Base-by-base conservation (phyloP, 768 basidiomycete species). In the Zangia roseola region DNA sequence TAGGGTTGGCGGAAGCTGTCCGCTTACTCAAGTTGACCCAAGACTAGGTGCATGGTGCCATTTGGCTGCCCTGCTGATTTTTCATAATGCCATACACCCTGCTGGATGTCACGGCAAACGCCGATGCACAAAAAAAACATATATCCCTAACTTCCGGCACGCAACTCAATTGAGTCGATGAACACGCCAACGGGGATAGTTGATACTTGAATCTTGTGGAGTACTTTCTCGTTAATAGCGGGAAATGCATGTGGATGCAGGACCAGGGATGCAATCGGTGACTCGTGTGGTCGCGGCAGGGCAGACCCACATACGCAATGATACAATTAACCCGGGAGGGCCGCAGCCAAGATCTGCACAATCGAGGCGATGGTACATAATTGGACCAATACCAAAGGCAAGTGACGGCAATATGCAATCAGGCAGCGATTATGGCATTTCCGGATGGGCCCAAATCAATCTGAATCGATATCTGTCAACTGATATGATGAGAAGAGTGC, bases 401-500 rank as follows among this genome's bases (percentile, higher is more conserved):
- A 42, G 17, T 52, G 45, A 57, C 52, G 58, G 49, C 61, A 59
- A 36, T 14, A 16, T 31, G 24, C 43, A 43, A 44, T 49, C 43
- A 47, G 14, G 24, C 13, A 10, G 21, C 41, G 25, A 23, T 57
- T 46, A 55, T 54, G 63, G 45, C 50, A 59, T 46, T 33, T 12
- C 34, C 30, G 61, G 39, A 44, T 35, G 47, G n/a, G n/a, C 26
- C 45, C 39, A 31, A 50, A 50, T 35, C 40, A 35, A 43, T 38
- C 40, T 41, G 50, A 28, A 50, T 43, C 42, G 46, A 52, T 47
- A 42, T 28, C 19, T 37, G 40, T 40, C 40, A 16, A 47, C 45
- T 45, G 47, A 56, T 28, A 45, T 36, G 45, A 45, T 53, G 54
- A 47, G 49, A 50, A 51, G 57, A 47, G 40, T 42, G 39, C 50